phyloP scores from a whole-genome alignment of 176 grass and related monocot genomes.

The Tuctoria greenei region DNA sequence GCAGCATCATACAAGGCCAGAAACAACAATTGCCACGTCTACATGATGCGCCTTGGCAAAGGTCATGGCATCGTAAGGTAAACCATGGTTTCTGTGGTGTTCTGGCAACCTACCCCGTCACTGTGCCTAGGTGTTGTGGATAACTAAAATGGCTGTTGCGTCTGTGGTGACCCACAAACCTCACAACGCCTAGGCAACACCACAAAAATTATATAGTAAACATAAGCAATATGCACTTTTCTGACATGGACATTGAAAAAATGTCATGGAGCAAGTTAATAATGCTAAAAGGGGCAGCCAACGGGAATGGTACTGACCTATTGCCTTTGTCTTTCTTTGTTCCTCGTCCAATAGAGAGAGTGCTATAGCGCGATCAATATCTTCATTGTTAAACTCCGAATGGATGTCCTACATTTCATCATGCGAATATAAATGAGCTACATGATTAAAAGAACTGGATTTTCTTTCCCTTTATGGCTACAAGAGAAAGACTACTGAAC shows the following conservation, averaged over 20 bases:
- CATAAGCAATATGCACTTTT: background rate
- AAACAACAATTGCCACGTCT: too few species aligned
- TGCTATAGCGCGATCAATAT: constrained; percentile 90
- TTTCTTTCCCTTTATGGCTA: background rate
- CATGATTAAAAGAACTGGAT: background rate
- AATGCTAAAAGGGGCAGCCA: background rate
- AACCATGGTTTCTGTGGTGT: too few species aligned
- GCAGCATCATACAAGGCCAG: too few species aligned
- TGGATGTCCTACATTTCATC: constrained; percentile 49
- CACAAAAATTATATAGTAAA: too few species aligned
- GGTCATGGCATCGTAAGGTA: too few species aligned
- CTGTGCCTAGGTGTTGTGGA: too few species aligned
- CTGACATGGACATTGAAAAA: constrained; percentile 16
- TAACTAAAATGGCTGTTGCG: too few species aligned
- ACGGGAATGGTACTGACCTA: constrained; percentile 50
- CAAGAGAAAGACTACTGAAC: background rate
- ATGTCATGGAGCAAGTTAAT: constrained; percentile 9
- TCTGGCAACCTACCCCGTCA: too few species aligned
- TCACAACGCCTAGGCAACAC: too few species aligned
- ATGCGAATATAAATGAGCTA: constrained; percentile 37
- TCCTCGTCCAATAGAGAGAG: constrained; percentile 90
- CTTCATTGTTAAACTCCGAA: constrained; percentile 78
- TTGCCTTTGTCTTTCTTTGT: constrained; percentile 55
- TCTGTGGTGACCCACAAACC: too few species aligned
- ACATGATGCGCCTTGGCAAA: too few species aligned